Percentiles rank a stretch among this genome's conserved stretches.
Evolutionary conservation across 306 rosid species (phyloP).

Genomic region (Sechiopsis laciniata): DNA sequence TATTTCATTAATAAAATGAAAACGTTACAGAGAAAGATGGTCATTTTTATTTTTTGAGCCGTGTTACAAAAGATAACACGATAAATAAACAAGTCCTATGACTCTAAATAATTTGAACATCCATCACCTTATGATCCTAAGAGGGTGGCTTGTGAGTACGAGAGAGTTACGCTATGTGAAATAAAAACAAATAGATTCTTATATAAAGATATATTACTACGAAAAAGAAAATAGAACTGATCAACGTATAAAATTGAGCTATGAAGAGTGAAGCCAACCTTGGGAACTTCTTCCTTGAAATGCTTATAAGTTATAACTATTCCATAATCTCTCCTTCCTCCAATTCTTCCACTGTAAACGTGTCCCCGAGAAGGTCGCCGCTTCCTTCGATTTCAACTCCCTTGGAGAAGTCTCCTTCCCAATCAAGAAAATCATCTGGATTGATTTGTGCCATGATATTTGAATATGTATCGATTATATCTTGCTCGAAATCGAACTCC

Average conservation of each 20-base stretch:
- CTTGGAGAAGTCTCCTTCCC: conserved; percentile 38
- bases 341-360: conserved; percentile 36
- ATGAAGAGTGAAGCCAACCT: not conserved
- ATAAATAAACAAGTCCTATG: too few species aligned
- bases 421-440: conserved; percentile 53
- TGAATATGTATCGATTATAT: conserved; percentile 45
- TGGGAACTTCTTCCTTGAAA: not conserved
- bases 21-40: too few species aligned
- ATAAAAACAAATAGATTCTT: too few species aligned
- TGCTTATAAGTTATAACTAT: conserved; percentile 16
- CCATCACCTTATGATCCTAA: too few species aligned
- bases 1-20: too few species aligned
- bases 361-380: conserved; percentile 22
- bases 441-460: conserved; percentile 49
- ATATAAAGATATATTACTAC: not conserved
- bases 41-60: too few species aligned
- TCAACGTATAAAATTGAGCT: not conserved
- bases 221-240: not conserved
- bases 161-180: too few species aligned
- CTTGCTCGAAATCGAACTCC: conserved; percentile 56
- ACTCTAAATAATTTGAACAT: too few species aligned
- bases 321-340: conserved; percentile 86
- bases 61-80: too few species aligned
- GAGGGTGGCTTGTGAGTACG: too few species aligned
- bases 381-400: conserved; percentile 31